A percentile compares a stretch with the other conserved stretches of the same genome.
phyloP scores from a whole-genome alignment of 73 alveolate species.

The Paramecium octaurelia region DNA sequence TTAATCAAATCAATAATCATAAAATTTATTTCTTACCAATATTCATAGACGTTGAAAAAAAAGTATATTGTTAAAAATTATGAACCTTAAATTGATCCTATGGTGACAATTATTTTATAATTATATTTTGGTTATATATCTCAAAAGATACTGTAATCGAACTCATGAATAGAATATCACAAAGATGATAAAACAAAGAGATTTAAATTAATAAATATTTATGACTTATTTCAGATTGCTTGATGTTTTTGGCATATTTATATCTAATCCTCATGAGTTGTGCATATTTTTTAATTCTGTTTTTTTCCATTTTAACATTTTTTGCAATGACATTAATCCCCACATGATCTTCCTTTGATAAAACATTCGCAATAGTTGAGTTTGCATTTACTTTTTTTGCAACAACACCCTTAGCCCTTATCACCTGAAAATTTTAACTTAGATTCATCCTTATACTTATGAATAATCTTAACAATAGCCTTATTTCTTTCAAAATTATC shows the following conservation, averaged over 20 bases:
- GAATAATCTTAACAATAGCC: background rate
- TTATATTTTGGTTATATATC: background rate
- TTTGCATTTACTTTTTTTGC: background rate
- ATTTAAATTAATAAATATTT: background rate
- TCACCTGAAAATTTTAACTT: background rate
- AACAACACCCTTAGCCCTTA: background rate
- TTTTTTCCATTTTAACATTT: background rate
- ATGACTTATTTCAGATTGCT: background rate
- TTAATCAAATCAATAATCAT: background rate
- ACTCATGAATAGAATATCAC: background rate
- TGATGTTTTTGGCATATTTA: background rate
- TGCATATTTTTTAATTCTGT: background rate
- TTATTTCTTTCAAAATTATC: background rate
- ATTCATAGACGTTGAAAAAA: background rate
- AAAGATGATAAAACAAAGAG: background rate
- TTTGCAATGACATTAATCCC: background rate
- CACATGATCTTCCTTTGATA: background rate
- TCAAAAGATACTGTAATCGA: background rate
- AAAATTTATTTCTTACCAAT: background rate
- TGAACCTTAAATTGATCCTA: background rate
- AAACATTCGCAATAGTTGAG: background rate
- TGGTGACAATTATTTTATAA: background rate
- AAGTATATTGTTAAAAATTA: background rate
- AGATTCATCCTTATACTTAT: background rate
- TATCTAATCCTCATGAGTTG: background rate